Base-by-base conservation (phyloP, 2,329 filamentous ascomycete genomes). In the Ceratocystis huliohia region DNA sequence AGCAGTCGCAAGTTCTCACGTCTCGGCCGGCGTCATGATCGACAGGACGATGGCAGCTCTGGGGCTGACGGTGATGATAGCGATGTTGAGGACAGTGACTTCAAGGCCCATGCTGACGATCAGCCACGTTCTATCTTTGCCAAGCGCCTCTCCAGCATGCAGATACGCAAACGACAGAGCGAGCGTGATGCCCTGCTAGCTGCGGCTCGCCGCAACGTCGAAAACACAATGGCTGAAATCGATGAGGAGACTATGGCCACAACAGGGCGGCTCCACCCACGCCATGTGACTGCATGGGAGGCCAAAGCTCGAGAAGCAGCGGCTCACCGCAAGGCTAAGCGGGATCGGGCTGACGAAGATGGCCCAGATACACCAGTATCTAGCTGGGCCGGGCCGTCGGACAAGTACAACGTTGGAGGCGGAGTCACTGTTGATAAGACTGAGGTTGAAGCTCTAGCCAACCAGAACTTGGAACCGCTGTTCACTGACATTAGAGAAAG, bases 161-260 rank as follows among this genome's bases (percentile, higher is more conserved):
- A 94, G 71, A 80, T 82, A 65, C 84, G 87, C 72, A 93, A 93
- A 75, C 83, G 88, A 53, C 81, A 87, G 67, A 81, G 83, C 56
- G 92, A 96, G 71, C 87, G 90, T 13, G 87, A 88, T 65, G 80
- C 82, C 1, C 78, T 97, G 0, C 79, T 96, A 69, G 88, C 88
- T 8, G 85, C 86, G 2, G 93, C 93, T 1, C 88, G 92, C 72
- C 85, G 88, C 57, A 96, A 96, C 70, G 93, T 96, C n/a, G 85
- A 87, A 70, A 85, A 86, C 22, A 84, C 84, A 53, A 82, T 96
- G 70, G 84, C 88, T 68, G 83, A 82, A 50, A 91, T 96, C 80
- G 93, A 97, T 68, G 85, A 92, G 73, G 86, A 64, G 22, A 25
- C 64, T 45, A 56, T 53, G 46, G 37, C 25, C 30, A 48, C 59